Percentiles rank a stretch among this genome's conserved stretches.
These are phyloP conservation scores for Candida sakaeoensis DNA, from an alignment of 805 yeast genomes.

Conservation along the genomic window DNA sequence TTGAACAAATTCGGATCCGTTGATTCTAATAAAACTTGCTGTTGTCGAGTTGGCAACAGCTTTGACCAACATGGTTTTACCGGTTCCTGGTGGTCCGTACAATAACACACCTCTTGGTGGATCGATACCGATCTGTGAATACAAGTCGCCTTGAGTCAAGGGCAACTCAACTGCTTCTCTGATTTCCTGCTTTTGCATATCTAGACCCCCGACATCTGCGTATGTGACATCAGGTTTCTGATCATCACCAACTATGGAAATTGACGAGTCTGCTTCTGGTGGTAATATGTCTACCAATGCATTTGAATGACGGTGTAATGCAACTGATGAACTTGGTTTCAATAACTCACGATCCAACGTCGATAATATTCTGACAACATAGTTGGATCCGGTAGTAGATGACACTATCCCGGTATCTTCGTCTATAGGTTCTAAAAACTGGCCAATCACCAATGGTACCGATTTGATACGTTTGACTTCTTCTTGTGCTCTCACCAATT, in stretches of 20 bases:
- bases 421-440: slow-evolving; percentile 95
- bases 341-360: slow-evolving; percentile 92
- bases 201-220: slow-evolving; percentile 98
- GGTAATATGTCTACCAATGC: slow-evolving; percentile 96
- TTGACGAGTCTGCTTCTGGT: slow-evolving; percentile 97
- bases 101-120: slow-evolving; percentile 97
- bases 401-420: slow-evolving; percentile 95
- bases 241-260: slow-evolving; percentile 89
- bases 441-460: slow-evolving; percentile 97
- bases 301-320: slow-evolving; percentile 96
- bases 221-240: slow-evolving; percentile 91
- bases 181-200: slow-evolving; percentile 98
- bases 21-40: slow-evolving; percentile 93
- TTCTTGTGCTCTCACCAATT: slow-evolving; percentile 93
- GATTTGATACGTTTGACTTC: slow-evolving; percentile 97
- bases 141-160: slow-evolving; percentile 89
- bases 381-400: slow-evolving; percentile 95
- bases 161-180: slow-evolving; percentile 98
- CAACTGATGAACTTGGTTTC: slow-evolving; percentile 93
- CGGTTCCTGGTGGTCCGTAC: slow-evolving; percentile 99
- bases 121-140: slow-evolving; percentile 96
- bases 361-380: slow-evolving; percentile 90
- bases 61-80: slow-evolving; percentile 97
- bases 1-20: slow-evolving; percentile 97
- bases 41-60: slow-evolving; percentile 97